Percentiles rank a stretch among this genome's conserved stretches.
These are phyloP conservation scores for Verticillium albo-atrum DNA, from an alignment of 2,329 filamentous ascomycete genomes.

Conservation along the genomic window DNA sequence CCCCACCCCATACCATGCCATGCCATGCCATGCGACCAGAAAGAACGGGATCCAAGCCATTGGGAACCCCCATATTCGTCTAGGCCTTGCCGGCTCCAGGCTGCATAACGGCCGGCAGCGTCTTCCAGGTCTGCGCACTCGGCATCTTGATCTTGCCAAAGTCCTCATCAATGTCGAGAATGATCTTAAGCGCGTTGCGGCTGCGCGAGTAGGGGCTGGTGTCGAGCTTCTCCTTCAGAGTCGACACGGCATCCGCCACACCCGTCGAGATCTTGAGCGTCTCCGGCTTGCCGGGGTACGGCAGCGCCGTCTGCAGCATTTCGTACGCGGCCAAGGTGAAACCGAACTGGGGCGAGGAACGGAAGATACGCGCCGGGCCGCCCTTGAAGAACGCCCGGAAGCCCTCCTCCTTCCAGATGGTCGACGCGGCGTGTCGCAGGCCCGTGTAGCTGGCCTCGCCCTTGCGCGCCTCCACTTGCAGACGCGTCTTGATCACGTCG, in stretches of 20 bases:
- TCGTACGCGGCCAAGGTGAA: constrained; percentile 97
- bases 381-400: constrained; percentile 99
- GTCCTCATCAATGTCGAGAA: constrained; percentile 88
- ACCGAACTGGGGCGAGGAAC: constrained; percentile 94
- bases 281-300: constrained; percentile 66
- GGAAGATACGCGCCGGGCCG: constrained; percentile 88
- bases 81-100: neutral
- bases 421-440: constrained; percentile 77
- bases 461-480: constrained; percentile 96
- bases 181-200: constrained; percentile 90
- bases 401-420: constrained; percentile 85
- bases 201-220: constrained; percentile 56
- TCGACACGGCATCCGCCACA: constrained; percentile 58
- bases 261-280: constrained; percentile 51
- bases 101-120: constrained; percentile 42
- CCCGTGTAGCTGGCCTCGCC: constrained; percentile 86
- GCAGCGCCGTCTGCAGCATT: constrained; percentile 75
- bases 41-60: neutral
- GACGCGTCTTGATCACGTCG: constrained; percentile 97
- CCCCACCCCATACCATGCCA: neutral
- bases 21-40: neutral
- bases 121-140: constrained; percentile 47
- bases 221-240: constrained; percentile 56
- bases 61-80: neutral
- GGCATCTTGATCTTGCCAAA: constrained; percentile 73